These are phyloP conservation scores for Penicillium sp. DNA, from an alignment of 2,329 filamentous ascomycete species.

Conservation along the genomic window DNA sequence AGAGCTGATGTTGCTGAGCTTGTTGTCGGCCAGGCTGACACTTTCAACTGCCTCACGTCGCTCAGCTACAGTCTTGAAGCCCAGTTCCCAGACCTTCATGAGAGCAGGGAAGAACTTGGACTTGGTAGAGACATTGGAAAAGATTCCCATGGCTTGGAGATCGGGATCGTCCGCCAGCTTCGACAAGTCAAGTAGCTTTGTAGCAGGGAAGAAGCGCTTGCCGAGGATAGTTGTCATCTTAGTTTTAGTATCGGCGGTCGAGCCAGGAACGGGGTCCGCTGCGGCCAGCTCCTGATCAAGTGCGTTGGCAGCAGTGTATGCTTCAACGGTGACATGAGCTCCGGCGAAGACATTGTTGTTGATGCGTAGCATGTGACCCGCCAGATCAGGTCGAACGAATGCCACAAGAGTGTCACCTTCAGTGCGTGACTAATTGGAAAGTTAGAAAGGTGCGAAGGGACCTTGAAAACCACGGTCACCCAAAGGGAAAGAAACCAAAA, in stretches of 20 bases:
- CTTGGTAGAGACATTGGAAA: constrained; percentile 66
- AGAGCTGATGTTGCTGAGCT: constrained; percentile 66
- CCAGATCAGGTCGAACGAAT: constrained; percentile 62
- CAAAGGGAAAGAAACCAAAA: constrained; percentile 33
- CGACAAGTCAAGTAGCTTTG: constrained; percentile 82
- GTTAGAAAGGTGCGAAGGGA: constrained; percentile 62
- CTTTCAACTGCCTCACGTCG: constrained; percentile 77
- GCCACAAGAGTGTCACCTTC: constrained; percentile 69
- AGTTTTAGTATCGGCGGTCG: constrained; percentile 59
- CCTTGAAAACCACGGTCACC: constrained; percentile 41
- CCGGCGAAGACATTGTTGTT: constrained; percentile 69
- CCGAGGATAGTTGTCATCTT: constrained; percentile 69
- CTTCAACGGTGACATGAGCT: constrained; percentile 53
- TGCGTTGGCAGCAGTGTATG: constrained; percentile 40
- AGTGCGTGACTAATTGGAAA: constrained; percentile 62
- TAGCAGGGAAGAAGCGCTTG: constrained; percentile 66
- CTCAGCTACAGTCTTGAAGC: constrained; percentile 68
- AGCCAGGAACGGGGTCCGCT: constrained; percentile 41
- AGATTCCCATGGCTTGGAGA: constrained; percentile 71
- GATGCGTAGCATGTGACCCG: constrained; percentile 63
- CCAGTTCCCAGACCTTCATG: constrained; percentile 78
- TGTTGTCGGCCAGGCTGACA: constrained; percentile 78
- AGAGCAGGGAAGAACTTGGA: constrained; percentile 89
- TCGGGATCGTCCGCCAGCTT: constrained; percentile 68
- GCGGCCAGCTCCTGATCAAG: constrained; percentile 21